Conservation (phyloP, 352 stramenopile genomes). For the Globisporangium uncinulatum region DNA sequence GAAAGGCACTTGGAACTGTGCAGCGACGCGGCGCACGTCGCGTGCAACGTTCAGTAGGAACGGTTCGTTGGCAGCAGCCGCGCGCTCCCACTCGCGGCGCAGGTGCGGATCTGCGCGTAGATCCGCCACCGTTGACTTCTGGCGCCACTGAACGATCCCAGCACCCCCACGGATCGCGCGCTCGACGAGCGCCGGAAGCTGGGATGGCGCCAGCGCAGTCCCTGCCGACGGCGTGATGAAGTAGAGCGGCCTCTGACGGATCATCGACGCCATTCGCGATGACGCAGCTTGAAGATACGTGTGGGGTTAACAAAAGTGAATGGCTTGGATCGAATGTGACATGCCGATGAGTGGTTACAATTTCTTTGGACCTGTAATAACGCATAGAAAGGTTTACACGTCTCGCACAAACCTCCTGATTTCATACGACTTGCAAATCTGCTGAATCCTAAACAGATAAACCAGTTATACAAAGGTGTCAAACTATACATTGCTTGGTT, state of each 20-base stretch:
- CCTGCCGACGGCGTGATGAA: conserved; percentile 56
- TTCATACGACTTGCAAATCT: neutral
- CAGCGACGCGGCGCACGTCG: conserved; percentile 32
- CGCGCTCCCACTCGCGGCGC: conserved; percentile 17
- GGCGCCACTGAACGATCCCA: conserved; percentile 45
- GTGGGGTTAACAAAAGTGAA: neutral
- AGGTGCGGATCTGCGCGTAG: conserved; percentile 21
- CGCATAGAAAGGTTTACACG: neutral
- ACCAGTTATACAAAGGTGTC: neutral
- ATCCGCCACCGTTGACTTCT: conserved; percentile 35
- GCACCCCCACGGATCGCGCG: conserved; percentile 39
- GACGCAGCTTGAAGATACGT: neutral
- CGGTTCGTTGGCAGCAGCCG: neutral
- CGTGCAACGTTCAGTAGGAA: conserved; percentile 33
- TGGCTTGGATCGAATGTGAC: too few relatives aligned
- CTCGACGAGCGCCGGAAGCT: conserved; percentile 30
- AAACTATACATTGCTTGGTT: neutral
- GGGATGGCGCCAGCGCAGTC: conserved; percentile 13
- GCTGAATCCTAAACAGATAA: neutral
- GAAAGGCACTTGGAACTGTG: conserved; percentile 30
- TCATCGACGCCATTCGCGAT: neutral
- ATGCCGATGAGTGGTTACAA: conserved; percentile 1
- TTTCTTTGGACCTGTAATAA: neutral
- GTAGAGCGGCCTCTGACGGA: conserved; percentile 28
- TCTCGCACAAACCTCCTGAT: too few relatives aligned